A percentile compares a stretch with the other conserved stretches of the same genome.
Conservation (phyloP, 2,329 filamentous ascomycete species). For the Emmonsiellopsis sp. region DNA sequence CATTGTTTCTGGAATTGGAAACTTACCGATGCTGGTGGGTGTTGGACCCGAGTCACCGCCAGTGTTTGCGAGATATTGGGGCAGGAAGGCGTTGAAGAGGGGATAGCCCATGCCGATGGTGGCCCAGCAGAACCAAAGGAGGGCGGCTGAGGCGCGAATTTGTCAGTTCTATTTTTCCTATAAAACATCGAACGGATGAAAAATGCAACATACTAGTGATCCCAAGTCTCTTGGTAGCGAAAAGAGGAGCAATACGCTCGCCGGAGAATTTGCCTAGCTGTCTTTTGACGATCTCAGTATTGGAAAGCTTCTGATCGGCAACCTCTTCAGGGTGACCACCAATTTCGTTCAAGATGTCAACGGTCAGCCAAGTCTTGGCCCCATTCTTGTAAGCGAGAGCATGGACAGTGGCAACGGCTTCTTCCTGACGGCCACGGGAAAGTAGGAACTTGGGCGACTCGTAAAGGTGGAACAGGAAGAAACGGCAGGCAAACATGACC, state of each 20-base stretch:
- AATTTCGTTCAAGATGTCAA: constrained; percentile 52
- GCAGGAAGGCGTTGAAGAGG: constrained; percentile 84
- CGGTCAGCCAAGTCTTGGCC: constrained; percentile 63
- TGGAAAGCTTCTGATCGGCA: constrained; percentile 30
- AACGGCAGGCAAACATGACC: constrained; percentile 66
- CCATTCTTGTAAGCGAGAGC: constrained; percentile 65
- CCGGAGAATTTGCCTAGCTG: constrained; percentile 58
- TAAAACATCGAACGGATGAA: neutral
- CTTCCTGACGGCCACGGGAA: constrained; percentile 62
- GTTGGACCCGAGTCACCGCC: constrained; percentile 27
- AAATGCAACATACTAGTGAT: constrained; percentile 32
- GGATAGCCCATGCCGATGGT: constrained; percentile 80
- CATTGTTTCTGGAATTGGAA: neutral
- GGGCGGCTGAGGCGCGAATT: constrained; percentile 19
- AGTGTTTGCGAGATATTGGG: constrained; percentile 65
- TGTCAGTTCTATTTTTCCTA: neutral
- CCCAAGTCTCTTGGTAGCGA: constrained; percentile 38
- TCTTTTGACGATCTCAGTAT: constrained; percentile 43
- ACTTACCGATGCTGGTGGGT: constrained; percentile 25
- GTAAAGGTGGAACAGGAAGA: constrained; percentile 70
- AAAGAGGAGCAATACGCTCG: constrained; percentile 57
- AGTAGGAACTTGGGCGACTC: constrained; percentile 81
- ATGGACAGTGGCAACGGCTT: constrained; percentile 71
- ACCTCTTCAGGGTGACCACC: constrained; percentile 37
- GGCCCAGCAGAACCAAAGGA: constrained; percentile 71